These are phyloP conservation scores for Fusarium setosum DNA, from an alignment of 2,329 filamentous ascomycete genomes.

Conservation along the genomic window DNA sequence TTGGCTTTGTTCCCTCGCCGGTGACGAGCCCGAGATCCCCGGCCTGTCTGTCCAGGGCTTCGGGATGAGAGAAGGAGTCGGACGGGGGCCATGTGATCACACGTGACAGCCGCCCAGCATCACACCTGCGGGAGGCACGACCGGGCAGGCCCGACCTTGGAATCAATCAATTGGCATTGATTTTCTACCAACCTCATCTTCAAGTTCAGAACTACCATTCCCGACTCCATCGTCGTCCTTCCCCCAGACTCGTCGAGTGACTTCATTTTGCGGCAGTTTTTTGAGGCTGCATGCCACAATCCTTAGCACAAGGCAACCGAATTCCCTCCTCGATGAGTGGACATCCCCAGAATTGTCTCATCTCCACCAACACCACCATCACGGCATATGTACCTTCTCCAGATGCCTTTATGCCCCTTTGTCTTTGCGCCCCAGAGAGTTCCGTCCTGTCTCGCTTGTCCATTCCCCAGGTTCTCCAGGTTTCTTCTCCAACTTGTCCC, in stretches of 20 bases:
- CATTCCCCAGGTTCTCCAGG: slow-evolving; percentile 29
- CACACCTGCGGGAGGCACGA: no score
- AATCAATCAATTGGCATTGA: background rate
- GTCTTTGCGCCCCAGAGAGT: no score
- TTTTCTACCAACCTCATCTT: slow-evolving; percentile 3
- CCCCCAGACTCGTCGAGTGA: slow-evolving; percentile 1
- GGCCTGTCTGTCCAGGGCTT: background rate
- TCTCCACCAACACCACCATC: slow-evolving; percentile 25
- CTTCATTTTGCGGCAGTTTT: slow-evolving; percentile 1
- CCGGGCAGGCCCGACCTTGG: no score
- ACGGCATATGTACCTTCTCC: background rate
- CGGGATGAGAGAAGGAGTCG: background rate
- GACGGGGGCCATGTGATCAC: background rate
- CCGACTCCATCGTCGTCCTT: background rate
- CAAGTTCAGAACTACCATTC: no score
- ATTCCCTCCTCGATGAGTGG: slow-evolving; percentile 32
- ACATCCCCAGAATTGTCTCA: slow-evolving; percentile 16
- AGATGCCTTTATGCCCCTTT: background rate
- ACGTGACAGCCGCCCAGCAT: background rate
- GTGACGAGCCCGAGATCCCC: background rate
- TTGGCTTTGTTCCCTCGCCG: slow-evolving; percentile 2
- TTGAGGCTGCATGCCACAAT: slow-evolving; percentile 9
- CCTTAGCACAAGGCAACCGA: slow-evolving; percentile 36
- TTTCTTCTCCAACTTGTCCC: slow-evolving; percentile 16
- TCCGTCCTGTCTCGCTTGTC: background rate